Evolutionary conservation across 441 rosid genomes (phyloP).

Genomic region (Arabidopsis lyrata): DNA sequence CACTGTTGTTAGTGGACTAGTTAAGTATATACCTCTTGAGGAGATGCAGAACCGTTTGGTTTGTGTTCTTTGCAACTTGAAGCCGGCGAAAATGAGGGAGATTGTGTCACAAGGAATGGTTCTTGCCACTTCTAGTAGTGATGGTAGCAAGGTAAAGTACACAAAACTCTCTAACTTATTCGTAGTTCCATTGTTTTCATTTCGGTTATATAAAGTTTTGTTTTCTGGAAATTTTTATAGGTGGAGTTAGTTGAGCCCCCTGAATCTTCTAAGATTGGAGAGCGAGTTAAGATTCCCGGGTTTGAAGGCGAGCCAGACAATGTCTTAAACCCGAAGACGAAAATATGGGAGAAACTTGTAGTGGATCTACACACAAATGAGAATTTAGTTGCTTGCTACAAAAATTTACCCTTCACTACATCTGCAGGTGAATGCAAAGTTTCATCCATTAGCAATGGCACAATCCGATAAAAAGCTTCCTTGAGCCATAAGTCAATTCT

Average conservation of each 20-base stretch:
- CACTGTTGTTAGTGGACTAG: slow-evolving; percentile 93
- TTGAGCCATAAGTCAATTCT: background rate
- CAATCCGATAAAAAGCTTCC: slow-evolving; percentile 53
- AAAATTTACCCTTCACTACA: slow-evolving; percentile 38
- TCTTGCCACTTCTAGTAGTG: slow-evolving; percentile 81
- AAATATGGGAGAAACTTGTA: slow-evolving; percentile 83
- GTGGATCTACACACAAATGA: slow-evolving; percentile 66
- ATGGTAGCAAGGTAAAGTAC: slow-evolving; percentile 60
- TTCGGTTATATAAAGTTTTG: too few relatives aligned
- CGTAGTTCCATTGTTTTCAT: too few relatives aligned
- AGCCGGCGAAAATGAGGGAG: too few relatives aligned
- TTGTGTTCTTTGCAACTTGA: too few relatives aligned
- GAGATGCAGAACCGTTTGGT: slow-evolving; percentile 79
- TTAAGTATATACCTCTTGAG: slow-evolving; percentile 81
- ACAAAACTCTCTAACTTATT: too few relatives aligned
- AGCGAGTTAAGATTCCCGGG: slow-evolving; percentile 73
- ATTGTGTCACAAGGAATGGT: slow-evolving; percentile 89
- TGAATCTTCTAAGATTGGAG: slow-evolving; percentile 67
- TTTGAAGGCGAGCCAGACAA: slow-evolving; percentile 80
- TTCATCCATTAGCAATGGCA: slow-evolving; percentile 63
- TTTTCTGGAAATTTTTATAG: slow-evolving; percentile 30
- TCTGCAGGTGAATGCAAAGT: slow-evolving; percentile 85
- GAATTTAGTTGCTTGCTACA: slow-evolving; percentile 73
- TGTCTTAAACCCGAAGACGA: slow-evolving; percentile 86
- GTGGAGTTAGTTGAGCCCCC: slow-evolving; percentile 95